Evolutionary conservation across 345 rosid genomes (phyloP).

Genomic region (Eucalyptus cloeziana): DNA sequence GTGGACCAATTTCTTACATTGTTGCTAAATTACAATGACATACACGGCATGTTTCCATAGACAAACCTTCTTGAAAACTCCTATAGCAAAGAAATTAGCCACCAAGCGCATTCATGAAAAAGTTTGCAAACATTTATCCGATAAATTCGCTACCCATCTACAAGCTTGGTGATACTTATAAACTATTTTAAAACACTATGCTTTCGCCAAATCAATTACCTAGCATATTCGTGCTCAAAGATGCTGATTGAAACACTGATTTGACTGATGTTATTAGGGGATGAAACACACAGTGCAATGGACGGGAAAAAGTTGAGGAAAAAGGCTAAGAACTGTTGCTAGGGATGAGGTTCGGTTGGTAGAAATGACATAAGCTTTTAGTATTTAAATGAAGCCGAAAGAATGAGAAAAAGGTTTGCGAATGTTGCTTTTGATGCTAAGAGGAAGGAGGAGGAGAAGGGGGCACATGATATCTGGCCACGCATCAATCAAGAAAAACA

Average conservation of each 20-base stretch:
- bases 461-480: not conserved
- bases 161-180: not conserved
- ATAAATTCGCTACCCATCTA: not conserved
- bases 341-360: not conserved
- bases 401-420: not conserved
- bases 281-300: not conserved
- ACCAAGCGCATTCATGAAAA: not conserved
- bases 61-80: not conserved
- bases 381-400: not conserved
- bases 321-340: not conserved
- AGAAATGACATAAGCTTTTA: not conserved
- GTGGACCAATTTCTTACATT: not conserved
- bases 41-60: not conserved
- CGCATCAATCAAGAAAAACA: not conserved
- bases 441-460: not conserved
- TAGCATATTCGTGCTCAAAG: not conserved
- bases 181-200: not conserved
- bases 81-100: not conserved
- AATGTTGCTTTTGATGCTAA: not conserved
- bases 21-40: not conserved
- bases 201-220: not conserved
- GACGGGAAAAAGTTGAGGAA: not conserved
- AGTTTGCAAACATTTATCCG: not conserved
- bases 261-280: not conserved
- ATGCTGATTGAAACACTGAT: not conserved